Base-by-base conservation (phyloP, 768 basidiomycete species). In the Rubroboletus satanas region DNA sequence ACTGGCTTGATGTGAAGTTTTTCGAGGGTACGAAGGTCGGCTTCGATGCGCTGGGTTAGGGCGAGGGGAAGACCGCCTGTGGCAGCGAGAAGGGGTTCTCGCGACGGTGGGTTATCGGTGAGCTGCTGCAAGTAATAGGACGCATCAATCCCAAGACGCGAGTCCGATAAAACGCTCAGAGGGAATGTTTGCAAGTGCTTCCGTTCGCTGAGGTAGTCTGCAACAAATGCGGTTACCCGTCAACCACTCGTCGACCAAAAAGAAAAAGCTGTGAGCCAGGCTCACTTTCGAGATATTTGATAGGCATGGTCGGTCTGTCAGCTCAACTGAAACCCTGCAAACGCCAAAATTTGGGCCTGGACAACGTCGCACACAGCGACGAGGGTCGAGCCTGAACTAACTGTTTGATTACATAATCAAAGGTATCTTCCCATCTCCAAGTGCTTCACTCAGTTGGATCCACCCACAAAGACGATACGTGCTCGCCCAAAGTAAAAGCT, bases 91-190 rank as follows among this genome's bases (percentile, higher is more conserved):
- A 98, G 82, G 14, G 94, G 89, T 76, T 99, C 97, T 33, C 90
- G 83, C 17, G 92, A 84, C 1, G 83, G 77, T 1, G 89, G 82
- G 56, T 76, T 83, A 52, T 92, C 88, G 15, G 86, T 85, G 60
- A 98, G 79, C 43, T 80, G 77, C 50, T 86, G 80, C 38, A 99
- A 78, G 73, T 98, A 99, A 72, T 88, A 86, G 3, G 88, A 86
- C 4, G 93, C 94, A 79, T 99, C 96, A 68, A 99, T 97, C 32
- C 97, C 97, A 28, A 99, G 87, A 43, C 97, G 88, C 49, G 94
- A 91, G 67, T 97, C 92, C 39, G 90, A 81, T 45, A 99, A 79
- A 0, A 86, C 84, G 53, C 82, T 83, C 51, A 98, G 82, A 21
- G 91, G 83, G 52, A 88, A 83, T 38, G 85, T 87, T 71, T 90